Evolutionary conservation across 257 asterid species (phyloP).

Genomic region (Handroanthus guayacan): DNA sequence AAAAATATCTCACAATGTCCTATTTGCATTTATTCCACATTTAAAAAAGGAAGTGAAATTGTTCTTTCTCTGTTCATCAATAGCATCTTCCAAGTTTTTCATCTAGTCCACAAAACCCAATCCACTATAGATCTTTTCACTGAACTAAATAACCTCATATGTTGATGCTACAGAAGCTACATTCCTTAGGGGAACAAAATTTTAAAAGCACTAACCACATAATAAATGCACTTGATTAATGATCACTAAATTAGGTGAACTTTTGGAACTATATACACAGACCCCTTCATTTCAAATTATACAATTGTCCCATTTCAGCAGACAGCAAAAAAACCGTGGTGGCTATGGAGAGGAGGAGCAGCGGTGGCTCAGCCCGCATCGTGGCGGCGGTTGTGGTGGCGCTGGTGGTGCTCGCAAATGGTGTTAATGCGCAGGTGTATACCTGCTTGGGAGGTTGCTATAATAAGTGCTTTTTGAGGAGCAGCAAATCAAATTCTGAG

Average conservation of each 20-base stretch:
- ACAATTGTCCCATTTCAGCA: not conserved
- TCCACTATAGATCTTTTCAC: not conserved
- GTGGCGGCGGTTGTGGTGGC: conserved; percentile 32
- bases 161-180: not conserved
- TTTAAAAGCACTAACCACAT: conserved; percentile 10
- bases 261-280: conserved; percentile 39
- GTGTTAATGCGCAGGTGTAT: conserved; percentile 42
- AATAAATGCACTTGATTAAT: conserved; percentile 40
- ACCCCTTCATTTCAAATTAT: not conserved
- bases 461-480: conserved; percentile 47
- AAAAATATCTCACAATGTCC: not conserved
- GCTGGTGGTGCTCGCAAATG: conserved; percentile 20
- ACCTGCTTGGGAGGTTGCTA: conserved; percentile 73
- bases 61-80: not conserved
- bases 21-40: not conserved
- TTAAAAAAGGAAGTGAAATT: not conserved
- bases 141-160: conserved; percentile 7
- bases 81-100: not conserved
- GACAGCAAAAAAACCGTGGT: not conserved
- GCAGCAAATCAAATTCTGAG: not conserved
- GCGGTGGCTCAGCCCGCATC: not conserved
- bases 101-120: not conserved
- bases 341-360: conserved; percentile 38
- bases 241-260: conserved; percentile 44
- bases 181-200: not conserved